A percentile compares a stretch with the other conserved stretches of the same genome.
phyloP scores from a whole-genome alignment of 495 filamentous ascomycete species.

The Aspergillus sclerotioniger region DNA sequence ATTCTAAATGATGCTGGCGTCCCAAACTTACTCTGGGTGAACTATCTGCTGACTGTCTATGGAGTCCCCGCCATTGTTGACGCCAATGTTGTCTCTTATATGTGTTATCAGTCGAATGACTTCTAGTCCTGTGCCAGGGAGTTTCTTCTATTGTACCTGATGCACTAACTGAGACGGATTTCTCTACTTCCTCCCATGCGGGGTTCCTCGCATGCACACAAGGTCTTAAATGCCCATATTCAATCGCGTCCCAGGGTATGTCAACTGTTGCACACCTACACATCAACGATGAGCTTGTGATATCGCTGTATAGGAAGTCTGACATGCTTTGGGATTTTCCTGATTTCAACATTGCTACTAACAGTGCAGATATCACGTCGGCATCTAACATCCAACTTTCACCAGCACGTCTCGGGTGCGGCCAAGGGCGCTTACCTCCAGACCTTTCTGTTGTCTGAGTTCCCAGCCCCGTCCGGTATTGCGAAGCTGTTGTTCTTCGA shows the following conservation, averaged over 20 bases:
- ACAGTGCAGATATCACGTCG: conserved; percentile 10
- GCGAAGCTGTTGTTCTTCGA: conserved; percentile 25
- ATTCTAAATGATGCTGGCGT: conserved; percentile 13
- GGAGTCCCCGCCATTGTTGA: conserved; percentile 27
- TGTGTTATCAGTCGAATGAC: too few species aligned
- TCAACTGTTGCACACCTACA: too few species aligned
- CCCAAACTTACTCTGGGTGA: conserved; percentile 28
- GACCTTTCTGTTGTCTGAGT: conserved; percentile 19
- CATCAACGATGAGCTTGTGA: conserved; percentile 21
- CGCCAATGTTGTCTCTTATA: conserved; percentile 21
- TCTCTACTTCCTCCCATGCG: conserved; percentile 16
- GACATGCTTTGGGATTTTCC: conserved; percentile 25
- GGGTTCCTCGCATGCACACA: conserved; percentile 20
- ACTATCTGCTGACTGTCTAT: conserved; percentile 27
- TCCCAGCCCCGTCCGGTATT: conserved; percentile 21
- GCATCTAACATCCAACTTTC: conserved; percentile 25
- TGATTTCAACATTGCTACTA: conserved; percentile 13
- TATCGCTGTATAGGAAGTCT: conserved; percentile 25
- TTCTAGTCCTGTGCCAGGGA: too few species aligned
- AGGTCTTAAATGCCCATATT: conserved; percentile 12
- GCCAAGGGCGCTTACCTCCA: conserved; percentile 23
- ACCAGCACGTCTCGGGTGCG: conserved; percentile 19
- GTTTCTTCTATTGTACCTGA: too few species aligned
- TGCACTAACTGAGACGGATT: conserved; percentile 14
- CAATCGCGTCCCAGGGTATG: too few species aligned